Evolutionary conservation across 345 rosid species (phyloP).

Genomic region (Rhizophora apiculata): DNA sequence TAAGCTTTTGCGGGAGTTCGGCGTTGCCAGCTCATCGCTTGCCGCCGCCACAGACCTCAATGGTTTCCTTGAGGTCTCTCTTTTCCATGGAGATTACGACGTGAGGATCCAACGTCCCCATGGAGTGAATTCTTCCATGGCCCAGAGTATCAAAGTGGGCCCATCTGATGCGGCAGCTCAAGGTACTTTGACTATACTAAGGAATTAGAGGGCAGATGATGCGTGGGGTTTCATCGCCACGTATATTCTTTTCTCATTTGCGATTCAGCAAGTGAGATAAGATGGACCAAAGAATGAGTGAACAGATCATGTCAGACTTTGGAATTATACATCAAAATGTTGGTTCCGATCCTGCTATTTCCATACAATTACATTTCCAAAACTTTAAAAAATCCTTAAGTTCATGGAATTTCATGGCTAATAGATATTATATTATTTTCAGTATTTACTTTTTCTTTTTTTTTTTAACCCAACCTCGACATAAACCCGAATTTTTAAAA

Average conservation of each 20-base stretch:
- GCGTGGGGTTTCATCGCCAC: not conserved
- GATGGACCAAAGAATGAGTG: too few species aligned
- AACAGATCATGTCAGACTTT: too few species aligned
- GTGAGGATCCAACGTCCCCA: slow-evolving; percentile 29
- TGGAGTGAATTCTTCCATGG: slow-evolving; percentile 3
- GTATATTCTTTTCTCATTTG: not conserved
- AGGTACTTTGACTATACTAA: slow-evolving; percentile 6
- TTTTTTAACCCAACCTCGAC: too few species aligned
- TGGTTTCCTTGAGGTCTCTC: slow-evolving; percentile 54
- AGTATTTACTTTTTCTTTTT: too few species aligned
- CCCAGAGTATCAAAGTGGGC: slow-evolving; percentile 20
- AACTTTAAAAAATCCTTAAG: too few species aligned
- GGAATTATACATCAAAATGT: too few species aligned
- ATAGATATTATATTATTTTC: too few species aligned
- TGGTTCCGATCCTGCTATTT: too few species aligned
- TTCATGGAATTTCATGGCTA: too few species aligned
- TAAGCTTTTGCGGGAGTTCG: slow-evolving; percentile 63
- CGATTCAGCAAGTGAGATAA: too few species aligned
- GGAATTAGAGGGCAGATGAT: not conserved
- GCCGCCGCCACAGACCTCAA: slow-evolving; percentile 37
- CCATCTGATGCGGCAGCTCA: slow-evolving; percentile 7
- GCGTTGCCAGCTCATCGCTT: not conserved
- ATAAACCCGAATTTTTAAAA: too few species aligned
- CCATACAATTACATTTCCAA: too few species aligned
- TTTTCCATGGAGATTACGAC: slow-evolving; percentile 58